A percentile compares a stretch with the other conserved stretches of the same genome.
Evolutionary conservation across 2,329 filamentous ascomycete genomes (phyloP).

Genomic region (Graphilbum fragrans): DNA sequence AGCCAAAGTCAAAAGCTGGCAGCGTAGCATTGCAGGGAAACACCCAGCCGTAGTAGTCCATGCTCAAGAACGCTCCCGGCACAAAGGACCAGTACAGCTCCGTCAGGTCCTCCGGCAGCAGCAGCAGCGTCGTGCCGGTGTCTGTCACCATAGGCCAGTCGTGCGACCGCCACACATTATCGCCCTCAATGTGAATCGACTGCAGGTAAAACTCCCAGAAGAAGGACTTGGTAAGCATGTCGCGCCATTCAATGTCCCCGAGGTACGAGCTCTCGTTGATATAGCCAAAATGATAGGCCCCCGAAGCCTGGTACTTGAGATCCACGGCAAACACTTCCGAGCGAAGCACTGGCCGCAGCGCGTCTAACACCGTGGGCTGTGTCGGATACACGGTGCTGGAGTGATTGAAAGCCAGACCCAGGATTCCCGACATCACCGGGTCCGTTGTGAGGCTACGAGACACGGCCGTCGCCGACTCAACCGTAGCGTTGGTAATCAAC

Average conservation of each 20-base stretch:
- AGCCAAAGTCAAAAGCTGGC: slow-evolving; percentile 38
- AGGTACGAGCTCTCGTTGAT: slow-evolving; percentile 27
- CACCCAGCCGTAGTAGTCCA: slow-evolving; percentile 32
- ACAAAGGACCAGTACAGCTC: slow-evolving; percentile 47
- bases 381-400: slow-evolving; percentile 29
- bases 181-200: slow-evolving; percentile 20
- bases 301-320: slow-evolving; percentile 31
- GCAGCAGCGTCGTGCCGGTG: slow-evolving; percentile 56
- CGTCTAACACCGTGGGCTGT: slow-evolving; percentile 31
- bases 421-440: slow-evolving; percentile 32
- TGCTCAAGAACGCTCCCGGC: slow-evolving; percentile 34
- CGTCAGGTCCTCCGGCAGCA: slow-evolving; percentile 44
- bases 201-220: slow-evolving; percentile 27
- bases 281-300: slow-evolving; percentile 39
- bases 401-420: slow-evolving; percentile 37
- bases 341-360: slow-evolving; percentile 26
- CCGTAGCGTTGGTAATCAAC: slow-evolving; percentile 28
- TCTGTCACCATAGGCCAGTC: slow-evolving; percentile 46
- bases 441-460: slow-evolving; percentile 28
- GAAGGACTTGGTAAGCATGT: slow-evolving; percentile 38
- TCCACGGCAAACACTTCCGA: slow-evolving; percentile 36
- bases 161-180: slow-evolving; percentile 23
- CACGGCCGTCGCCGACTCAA: slow-evolving; percentile 35
- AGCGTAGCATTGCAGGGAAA: slow-evolving; percentile 38
- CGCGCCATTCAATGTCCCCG: slow-evolving; percentile 29